These are phyloP conservation scores for Adenanthera pavonina DNA, from an alignment of 306 rosid genomes.

Conservation along the genomic window DNA sequence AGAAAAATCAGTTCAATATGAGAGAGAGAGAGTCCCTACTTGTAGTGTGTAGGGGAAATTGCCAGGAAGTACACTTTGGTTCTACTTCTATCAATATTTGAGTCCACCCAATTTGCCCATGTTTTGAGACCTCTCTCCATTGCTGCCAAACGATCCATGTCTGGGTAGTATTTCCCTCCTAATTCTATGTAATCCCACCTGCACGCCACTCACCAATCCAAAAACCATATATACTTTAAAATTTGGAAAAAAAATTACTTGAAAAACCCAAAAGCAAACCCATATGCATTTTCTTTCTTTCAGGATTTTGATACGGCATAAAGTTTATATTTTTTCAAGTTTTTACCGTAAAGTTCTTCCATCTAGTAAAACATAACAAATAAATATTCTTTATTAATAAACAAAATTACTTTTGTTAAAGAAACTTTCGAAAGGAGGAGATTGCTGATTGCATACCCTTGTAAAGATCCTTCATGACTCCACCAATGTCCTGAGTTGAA, in stretches of 20 bases:
- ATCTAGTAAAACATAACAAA: background rate
- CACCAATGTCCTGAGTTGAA: conserved; percentile 94
- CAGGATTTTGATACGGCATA: background rate
- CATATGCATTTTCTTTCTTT: background rate
- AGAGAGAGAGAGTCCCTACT: conserved; percentile 54
- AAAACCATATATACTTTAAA: background rate
- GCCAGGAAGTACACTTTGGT: conserved; percentile 71
- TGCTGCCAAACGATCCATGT: conserved; percentile 78
- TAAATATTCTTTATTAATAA: background rate
- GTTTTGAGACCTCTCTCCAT: conserved; percentile 73
- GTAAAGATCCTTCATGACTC: conserved; percentile 76
- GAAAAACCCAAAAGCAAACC: conserved; percentile 10
- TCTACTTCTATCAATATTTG: conserved; percentile 61
- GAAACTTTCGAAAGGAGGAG: conserved; percentile 1
- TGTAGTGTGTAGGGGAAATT: conserved; percentile 86
- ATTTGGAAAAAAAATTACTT: background rate
- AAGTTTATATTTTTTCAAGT: background rate
- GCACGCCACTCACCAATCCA: conserved; percentile 38
- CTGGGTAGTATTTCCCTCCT: conserved; percentile 64
- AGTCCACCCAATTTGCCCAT: conserved; percentile 87
- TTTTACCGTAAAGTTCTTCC: background rate
- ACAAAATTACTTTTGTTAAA: background rate
- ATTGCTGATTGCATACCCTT: conserved; percentile 55
- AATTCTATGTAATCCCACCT: conserved; percentile 88
- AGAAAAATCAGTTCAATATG: conserved; percentile 30